These are phyloP conservation scores for Osmanthus fragrans DNA, from an alignment of 257 asterid species.

Conservation along the genomic window DNA sequence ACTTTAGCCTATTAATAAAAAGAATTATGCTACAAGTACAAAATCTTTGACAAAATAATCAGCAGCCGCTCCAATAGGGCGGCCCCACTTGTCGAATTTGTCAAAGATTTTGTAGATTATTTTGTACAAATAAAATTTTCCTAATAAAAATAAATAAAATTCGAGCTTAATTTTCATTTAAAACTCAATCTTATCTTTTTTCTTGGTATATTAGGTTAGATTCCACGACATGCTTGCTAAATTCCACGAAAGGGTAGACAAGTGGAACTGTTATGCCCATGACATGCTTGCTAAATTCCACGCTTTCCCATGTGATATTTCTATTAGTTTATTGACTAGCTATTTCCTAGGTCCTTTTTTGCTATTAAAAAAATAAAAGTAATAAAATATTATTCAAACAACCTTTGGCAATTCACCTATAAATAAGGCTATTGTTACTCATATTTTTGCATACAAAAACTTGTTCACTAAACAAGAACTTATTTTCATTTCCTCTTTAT, in stretches of 20 bases:
- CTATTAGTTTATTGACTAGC: no score
- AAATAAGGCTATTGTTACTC: neutral
- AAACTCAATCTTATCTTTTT: neutral
- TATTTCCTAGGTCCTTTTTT: no score
- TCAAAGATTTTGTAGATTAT: no score
- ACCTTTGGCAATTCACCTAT: neutral
- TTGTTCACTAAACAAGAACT: neutral
- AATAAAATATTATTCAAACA: no score
- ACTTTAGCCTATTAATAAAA: neutral
- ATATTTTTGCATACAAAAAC: neutral
- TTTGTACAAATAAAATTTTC: no score
- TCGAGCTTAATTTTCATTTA: neutral
- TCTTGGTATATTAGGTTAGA: neutral
- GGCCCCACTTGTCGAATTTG: no score
- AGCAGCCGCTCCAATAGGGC: no score
- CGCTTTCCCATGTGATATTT: neutral
- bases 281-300: neutral
- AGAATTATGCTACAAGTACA: no score
- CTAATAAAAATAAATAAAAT: no score
- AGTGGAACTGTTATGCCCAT: neutral
- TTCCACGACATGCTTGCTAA: neutral
- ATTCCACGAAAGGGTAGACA: neutral
- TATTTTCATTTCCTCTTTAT: neutral
- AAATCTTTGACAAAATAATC: no score
- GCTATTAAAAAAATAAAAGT: no score